phyloP scores from a whole-genome alignment of 78 protist genomes.

The Chrysochromulina tobinii region DNA sequence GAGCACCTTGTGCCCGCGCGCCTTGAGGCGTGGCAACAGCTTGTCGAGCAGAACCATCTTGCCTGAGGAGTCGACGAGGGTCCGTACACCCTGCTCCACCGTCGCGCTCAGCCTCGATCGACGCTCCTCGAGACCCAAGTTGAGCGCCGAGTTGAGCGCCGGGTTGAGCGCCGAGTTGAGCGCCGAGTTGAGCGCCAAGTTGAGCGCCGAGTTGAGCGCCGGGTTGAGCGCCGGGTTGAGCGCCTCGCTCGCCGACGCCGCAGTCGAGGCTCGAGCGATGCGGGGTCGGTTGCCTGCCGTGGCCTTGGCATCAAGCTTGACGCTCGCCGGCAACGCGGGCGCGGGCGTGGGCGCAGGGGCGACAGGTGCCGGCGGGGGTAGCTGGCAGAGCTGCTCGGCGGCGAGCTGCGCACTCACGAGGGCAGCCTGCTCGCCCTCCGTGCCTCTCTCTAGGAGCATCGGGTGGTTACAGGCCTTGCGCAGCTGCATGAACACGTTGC shows the following conservation, averaged over 20 bases:
- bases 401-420: background rate
- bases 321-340: no score
- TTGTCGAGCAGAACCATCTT: constrained; percentile 89
- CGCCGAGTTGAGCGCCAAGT: no score
- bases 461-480: constrained; percentile 96
- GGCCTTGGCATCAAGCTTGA: no score
- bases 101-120: background rate
- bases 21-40: constrained; percentile 83
- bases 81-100: background rate
- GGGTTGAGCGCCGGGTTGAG: no score
- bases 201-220: no score
- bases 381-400: background rate
- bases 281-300: no score
- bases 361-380: background rate
- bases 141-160: constrained; percentile 36
- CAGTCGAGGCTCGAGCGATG: no score
- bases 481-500: constrained; percentile 78
- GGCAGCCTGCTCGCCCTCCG: constrained; percentile 60
- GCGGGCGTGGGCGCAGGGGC: background rate
- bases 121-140: background rate
- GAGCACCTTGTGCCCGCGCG: constrained; percentile 60
- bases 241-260: no score
- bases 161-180: no score
- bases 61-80: constrained; percentile 74
- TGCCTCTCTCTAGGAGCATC: constrained; percentile 74